phyloP scores from a whole-genome alignment of 2,329 filamentous ascomycete genomes.

The Phialophora verrucosa region DNA sequence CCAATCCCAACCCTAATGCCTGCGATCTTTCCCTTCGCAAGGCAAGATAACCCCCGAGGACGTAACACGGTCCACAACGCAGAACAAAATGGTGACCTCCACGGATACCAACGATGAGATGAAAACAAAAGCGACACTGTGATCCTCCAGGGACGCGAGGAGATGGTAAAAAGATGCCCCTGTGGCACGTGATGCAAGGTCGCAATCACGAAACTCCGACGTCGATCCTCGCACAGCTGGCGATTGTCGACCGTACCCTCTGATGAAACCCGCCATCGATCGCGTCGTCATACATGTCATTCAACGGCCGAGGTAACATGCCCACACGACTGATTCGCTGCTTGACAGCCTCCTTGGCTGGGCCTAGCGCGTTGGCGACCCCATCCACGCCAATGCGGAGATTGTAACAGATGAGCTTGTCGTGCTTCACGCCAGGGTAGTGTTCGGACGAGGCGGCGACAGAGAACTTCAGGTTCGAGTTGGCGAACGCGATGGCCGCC shows the following conservation, averaged over 20 bases:
- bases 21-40: not conserved
- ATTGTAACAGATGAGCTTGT: slow-evolving; percentile 36
- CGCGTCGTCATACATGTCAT: slow-evolving; percentile 33
- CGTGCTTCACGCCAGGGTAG: slow-evolving; percentile 32
- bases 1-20: not conserved
- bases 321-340: slow-evolving; percentile 32
- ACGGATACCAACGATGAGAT: not conserved
- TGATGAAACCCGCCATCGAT: slow-evolving; percentile 34
- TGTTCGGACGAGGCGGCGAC: slow-evolving; percentile 32
- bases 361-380: slow-evolving; percentile 28
- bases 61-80: not conserved
- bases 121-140: not conserved
- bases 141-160: not conserved
- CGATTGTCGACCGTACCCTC: slow-evolving; percentile 31
- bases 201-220: slow-evolving; percentile 31
- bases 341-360: slow-evolving; percentile 32
- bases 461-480: slow-evolving; percentile 35
- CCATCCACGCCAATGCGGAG: slow-evolving; percentile 33
- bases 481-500: slow-evolving; percentile 31
- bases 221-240: slow-evolving; percentile 33
- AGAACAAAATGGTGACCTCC: not conserved
- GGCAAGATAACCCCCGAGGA: not conserved
- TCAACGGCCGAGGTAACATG: slow-evolving; percentile 27
- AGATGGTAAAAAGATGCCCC: not conserved
- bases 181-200: not conserved